Percentiles rank a stretch among this genome's conserved stretches.
phyloP scores from a whole-genome alignment of 148 eudicot genomes.

The Chenopodium formosanum region DNA sequence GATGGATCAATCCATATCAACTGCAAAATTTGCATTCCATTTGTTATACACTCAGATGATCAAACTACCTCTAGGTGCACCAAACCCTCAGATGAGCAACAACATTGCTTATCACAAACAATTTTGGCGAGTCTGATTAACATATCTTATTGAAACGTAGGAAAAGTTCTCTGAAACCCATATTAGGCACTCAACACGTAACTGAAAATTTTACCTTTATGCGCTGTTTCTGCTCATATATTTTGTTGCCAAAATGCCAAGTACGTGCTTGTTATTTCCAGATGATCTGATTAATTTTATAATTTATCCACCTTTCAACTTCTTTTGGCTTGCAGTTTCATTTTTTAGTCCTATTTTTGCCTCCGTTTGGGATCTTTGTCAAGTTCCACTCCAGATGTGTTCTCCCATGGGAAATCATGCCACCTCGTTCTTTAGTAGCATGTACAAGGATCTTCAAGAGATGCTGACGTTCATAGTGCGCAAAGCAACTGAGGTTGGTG shows the following conservation, averaged over 20 bases:
- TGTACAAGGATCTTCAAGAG: slow-evolving; percentile 41
- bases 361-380: slow-evolving; percentile 27
- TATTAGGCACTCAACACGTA: background rate
- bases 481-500: slow-evolving; percentile 24
- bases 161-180: background rate
- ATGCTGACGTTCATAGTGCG: slow-evolving; percentile 25
- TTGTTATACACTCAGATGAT: too few species aligned
- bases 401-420: slow-evolving; percentile 50
- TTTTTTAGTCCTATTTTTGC: slow-evolving; percentile 29
- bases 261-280: background rate
- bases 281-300: background rate
- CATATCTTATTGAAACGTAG: background rate
- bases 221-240: background rate
- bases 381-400: slow-evolving; percentile 37
- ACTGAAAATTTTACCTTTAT: slow-evolving; percentile 3
- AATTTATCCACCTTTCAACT: background rate
- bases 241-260: background rate
- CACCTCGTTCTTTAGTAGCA: slow-evolving; percentile 29
- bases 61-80: background rate
- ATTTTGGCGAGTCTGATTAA: background rate
- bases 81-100: background rate
- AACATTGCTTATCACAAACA: background rate
- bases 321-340: slow-evolving; percentile 27
- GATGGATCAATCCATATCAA: background rate
- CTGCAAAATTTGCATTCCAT: background rate